These are phyloP conservation scores for Monilinia laxa DNA, from an alignment of 2,329 filamentous ascomycete species.

Conservation along the genomic window DNA sequence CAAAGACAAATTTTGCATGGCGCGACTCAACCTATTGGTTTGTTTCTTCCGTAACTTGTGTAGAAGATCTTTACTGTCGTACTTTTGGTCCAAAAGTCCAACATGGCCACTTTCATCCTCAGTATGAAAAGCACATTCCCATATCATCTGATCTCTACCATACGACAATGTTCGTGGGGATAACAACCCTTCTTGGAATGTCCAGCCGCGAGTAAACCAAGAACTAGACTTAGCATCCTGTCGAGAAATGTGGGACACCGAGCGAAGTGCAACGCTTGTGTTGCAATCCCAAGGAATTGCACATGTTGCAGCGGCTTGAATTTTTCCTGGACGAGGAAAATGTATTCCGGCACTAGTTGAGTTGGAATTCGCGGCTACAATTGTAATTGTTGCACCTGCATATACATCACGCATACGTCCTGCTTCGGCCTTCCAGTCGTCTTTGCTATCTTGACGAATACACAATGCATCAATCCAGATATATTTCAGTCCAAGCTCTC, in stretches of 20 bases:
- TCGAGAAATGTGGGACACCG: constrained; percentile 18
- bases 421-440: constrained; percentile 18
- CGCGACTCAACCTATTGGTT: constrained; percentile 5
- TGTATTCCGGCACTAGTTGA: constrained; percentile 21
- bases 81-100: constrained; percentile 23
- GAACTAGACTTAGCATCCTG: constrained; percentile 17
- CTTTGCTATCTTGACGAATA: constrained; percentile 20
- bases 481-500: constrained; percentile 13
- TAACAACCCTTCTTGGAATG: constrained; percentile 19
- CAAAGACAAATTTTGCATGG: constrained; percentile 10
- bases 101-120: constrained; percentile 23
- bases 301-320: not conserved
- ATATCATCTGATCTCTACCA: constrained; percentile 22
- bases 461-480: constrained; percentile 23
- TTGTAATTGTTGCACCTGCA: constrained; percentile 13
- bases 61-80: constrained; percentile 25
- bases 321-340: not conserved
- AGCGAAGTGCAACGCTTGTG: constrained; percentile 9
- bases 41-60: constrained; percentile 23
- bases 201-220: constrained; percentile 23
- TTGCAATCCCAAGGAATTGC: not conserved
- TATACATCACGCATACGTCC: constrained; percentile 21
- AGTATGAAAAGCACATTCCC: constrained; percentile 23
- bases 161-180: constrained; percentile 21
- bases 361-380: constrained; percentile 17